Base-by-base conservation (phyloP, 2,329 filamentous ascomycete genomes). In the Sphaceloma murrayae region DNA sequence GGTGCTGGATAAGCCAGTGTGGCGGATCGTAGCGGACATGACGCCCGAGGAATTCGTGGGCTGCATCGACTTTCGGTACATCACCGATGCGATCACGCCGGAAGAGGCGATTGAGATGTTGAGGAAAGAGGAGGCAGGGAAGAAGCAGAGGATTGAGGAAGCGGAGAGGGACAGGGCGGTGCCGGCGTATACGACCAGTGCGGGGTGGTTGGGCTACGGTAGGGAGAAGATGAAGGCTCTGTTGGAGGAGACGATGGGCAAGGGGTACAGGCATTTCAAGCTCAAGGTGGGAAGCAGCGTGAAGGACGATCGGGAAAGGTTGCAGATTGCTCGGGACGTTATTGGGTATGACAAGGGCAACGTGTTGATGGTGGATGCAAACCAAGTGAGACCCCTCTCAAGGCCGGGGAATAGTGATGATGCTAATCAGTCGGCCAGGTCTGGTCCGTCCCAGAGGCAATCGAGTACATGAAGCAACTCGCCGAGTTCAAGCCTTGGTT, bases 21-120 rank as follows among this genome's bases (percentile, higher is more conserved):
- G 87, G 88, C 75, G 79, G 48, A 81, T 95, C 50, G 82, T 95
- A 17, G 82, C 83, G 8, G 87, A 94, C 53, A 93, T 94, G 84
- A 80, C 74, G 3, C 85, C 87, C 1, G 82, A 91, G 65, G 81
- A 94, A 67, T 77, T 93, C 42, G 86, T 94, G 42, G 67, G 72
- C 48, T 89, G 87, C 67, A 88, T 95, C 60, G 88, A 94, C 66
- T 95, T 94, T 69, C 75, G 87, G 39, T 94, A 95, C 66, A 93
- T 94, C 62, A 91, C 84, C 17, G 87, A 94, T 64, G 86, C 85
- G n/a, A 72, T 94, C 52, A 94, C 86, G 0, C 85, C 84, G 0
- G 80, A 85, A 30, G 87, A 94, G 62, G 86, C 86, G 0, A 61
- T 94, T 27, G 70, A 69, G 16, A 69, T 94, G 58, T 69, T 94